Evolutionary conservation across 148 eudicot species (phyloP).

Genomic region (Arbutus unedo): DNA sequence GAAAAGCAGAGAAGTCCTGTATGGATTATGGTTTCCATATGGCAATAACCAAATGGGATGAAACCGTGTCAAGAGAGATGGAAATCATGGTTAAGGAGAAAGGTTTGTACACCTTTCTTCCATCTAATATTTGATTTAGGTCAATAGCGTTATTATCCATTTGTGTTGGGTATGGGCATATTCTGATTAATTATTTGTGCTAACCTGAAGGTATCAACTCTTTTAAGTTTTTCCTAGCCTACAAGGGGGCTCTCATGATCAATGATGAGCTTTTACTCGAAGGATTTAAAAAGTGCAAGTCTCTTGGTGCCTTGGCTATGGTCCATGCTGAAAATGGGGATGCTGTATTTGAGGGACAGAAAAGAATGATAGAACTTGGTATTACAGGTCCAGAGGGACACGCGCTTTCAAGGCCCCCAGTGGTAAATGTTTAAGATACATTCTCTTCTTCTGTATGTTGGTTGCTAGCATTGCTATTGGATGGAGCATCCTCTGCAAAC

Average conservation of each 20-base stretch:
- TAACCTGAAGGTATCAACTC: slow-evolving; percentile 76
- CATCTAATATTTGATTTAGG: background rate
- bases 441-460: background rate
- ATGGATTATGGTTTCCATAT: slow-evolving; percentile 99
- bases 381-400: slow-evolving; percentile 99
- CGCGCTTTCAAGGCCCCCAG: slow-evolving; percentile 91
- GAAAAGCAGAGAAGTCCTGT: slow-evolving; percentile 67
- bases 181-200: slow-evolving; percentile 6
- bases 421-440: slow-evolving; percentile 39
- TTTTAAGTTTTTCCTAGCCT: slow-evolving; percentile 93
- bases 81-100: slow-evolving; percentile 90
- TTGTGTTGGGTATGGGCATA: background rate
- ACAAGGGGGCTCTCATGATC: slow-evolving; percentile 90
- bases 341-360: slow-evolving; percentile 98
- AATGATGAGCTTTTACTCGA: slow-evolving; percentile 80
- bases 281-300: slow-evolving; percentile 90
- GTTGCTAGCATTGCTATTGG: slow-evolving; percentile 2
- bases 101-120: slow-evolving; percentile 40
- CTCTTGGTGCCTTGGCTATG: slow-evolving; percentile 95
- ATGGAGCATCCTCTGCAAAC: background rate
- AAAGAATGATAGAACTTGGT: slow-evolving; percentile 94
- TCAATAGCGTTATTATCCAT: background rate
- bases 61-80: slow-evolving; percentile 78
- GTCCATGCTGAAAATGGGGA: slow-evolving; percentile 99
- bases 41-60: slow-evolving; percentile 98